Conservation (phyloP, 2,329 filamentous ascomycete genomes). For the Clarireedia monteithiana region DNA sequence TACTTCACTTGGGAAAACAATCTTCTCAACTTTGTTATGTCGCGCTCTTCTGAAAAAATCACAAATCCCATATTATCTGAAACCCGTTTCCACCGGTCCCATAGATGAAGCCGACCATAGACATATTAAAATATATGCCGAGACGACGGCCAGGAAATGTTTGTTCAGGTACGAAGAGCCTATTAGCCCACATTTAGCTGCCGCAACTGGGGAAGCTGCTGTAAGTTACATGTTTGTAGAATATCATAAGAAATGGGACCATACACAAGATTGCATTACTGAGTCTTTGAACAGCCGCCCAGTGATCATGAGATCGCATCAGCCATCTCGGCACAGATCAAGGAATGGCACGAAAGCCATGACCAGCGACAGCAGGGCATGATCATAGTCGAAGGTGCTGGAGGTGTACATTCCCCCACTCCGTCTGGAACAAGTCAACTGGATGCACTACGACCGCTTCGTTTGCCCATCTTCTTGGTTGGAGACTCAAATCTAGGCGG, state of each 20-base stretch:
- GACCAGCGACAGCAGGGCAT: constrained; percentile 36
- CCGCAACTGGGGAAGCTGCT: constrained; percentile 26
- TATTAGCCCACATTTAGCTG: constrained; percentile 72
- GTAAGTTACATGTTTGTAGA: neutral
- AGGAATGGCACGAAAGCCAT: neutral
- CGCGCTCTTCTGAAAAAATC: neutral
- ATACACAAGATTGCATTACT: constrained; percentile 23
- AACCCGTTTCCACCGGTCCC: constrained; percentile 75
- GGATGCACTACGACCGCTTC: constrained; percentile 66
- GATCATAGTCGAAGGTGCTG: constrained; percentile 72
- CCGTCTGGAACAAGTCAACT: constrained; percentile 71
- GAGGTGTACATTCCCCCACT: constrained; percentile 71
- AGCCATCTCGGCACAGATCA: constrained; percentile 1
- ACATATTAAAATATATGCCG: constrained; percentile 51
- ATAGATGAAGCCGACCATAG: constrained; percentile 59
- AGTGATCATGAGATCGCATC: constrained; percentile 8
- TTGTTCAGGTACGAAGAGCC: constrained; percentile 67
- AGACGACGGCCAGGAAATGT: constrained; percentile 45
- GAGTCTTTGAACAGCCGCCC: constrained; percentile 26
- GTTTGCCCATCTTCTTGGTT: constrained; percentile 66
- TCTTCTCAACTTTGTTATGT: constrained; percentile 8
- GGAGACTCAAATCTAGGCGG: constrained; percentile 71
- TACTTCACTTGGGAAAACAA: constrained; percentile 6
- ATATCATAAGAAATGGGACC: neutral
- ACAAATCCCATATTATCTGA: constrained; percentile 47